Evolutionary conservation across 2,329 filamentous ascomycete genomes (phyloP), one percentile per base, ranked within the genome.

Genomic region (Exophiala dermatitidis): DNA sequence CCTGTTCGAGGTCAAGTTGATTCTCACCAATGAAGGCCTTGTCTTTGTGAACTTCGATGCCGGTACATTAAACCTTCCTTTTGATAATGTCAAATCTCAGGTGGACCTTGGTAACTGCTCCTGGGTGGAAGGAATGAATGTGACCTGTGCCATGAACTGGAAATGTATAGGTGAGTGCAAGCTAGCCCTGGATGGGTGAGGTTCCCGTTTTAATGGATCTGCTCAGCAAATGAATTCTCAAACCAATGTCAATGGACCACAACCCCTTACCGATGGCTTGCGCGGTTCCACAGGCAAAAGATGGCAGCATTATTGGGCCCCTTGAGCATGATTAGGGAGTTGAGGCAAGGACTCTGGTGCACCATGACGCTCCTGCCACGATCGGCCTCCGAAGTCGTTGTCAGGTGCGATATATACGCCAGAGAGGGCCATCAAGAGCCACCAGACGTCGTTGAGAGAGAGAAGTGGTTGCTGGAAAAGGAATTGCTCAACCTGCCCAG

Each of bases 1-100:
- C 4, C 71, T 84, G 0, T 75, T 82, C 54, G 58, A 62, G 44
- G 46, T 60, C 36, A 58, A 58, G 46, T 42, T 52, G 38, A 60
- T 58, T 10, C 19, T 48, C 28, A 59, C 56, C 9, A 51, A 48
- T n/a, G 56, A 59, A 26, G 59, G 59, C 1, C 36, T 61, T 33
- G 51, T 61, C 10, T 61, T 57, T 40, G 56, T 59, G 51, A 61
- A 61, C 36, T 59, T 61, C 26, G 59, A 61, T 30, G 56, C 56
- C 4, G 59, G 54, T 28, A 59, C 58, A 4, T 50, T 60, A 53
- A 48, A 58, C 30, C 52, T 59, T 4, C 58, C 58, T 26, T 59
- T 59, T 49, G 53, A 58, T 41, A 56, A 59, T 50, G 53, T 61
- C 41, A 59, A 55, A 34, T 61, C 59, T 36, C 57, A 57, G 33